These are phyloP conservation scores for Chloranthus sessilifolius DNA, from an alignment of 164 flowering plant genomes.

Conservation along the genomic window DNA sequence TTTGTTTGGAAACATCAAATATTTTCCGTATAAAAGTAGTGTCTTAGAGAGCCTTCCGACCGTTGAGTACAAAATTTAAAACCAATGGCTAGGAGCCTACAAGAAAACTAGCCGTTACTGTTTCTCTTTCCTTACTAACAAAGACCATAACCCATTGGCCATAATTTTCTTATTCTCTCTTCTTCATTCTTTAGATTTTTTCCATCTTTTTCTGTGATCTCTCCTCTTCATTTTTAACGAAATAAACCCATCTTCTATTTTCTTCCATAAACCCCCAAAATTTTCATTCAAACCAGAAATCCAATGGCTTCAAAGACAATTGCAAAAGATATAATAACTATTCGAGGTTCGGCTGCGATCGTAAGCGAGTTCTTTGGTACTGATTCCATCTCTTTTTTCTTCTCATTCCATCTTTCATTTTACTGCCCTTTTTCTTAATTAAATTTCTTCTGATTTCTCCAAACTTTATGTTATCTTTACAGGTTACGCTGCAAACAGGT, in stretches of 20 bases:
- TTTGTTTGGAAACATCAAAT: too few species aligned
- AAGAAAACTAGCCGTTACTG: slow-evolving; percentile 25
- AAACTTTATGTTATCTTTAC: slow-evolving; percentile 15
- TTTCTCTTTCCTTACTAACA: not conserved
- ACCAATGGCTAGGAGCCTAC: too few species aligned
- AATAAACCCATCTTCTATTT: not conserved
- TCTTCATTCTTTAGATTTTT: too few species aligned
- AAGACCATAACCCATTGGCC: not conserved
- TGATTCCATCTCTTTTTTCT: not conserved
- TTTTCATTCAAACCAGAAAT: not conserved
- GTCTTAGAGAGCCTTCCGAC: too few species aligned
- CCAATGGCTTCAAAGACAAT: slow-evolving; percentile 74
- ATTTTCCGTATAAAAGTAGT: too few species aligned
- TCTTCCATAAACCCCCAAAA: not conserved
- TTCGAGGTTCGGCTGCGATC: slow-evolving; percentile 90
- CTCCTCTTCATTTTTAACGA: not conserved
- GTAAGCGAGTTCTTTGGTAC: slow-evolving; percentile 96
- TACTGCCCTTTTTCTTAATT: not conserved
- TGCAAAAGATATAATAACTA: slow-evolving; percentile 86
- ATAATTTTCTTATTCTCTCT: too few species aligned
- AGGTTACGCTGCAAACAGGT: slow-evolving; percentile 99
- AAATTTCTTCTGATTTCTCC: not conserved
- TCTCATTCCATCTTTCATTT: not conserved
- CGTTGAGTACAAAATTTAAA: too few species aligned
- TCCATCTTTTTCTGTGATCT: not conserved